Base-by-base conservation (phyloP, 306 rosid species). In the Quercus glauca region DNA sequence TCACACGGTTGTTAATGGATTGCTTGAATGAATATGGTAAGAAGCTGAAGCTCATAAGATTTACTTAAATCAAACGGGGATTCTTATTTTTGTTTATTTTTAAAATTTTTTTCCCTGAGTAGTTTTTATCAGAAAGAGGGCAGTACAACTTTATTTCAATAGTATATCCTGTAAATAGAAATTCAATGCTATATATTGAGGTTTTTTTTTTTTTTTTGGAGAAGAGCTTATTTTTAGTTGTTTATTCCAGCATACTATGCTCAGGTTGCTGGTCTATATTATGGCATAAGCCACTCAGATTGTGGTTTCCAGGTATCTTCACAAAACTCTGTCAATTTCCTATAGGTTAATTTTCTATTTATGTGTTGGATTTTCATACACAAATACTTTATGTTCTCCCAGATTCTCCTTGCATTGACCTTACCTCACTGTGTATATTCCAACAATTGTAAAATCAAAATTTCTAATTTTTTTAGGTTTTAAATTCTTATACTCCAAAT, bases 21-120 rank as follows among this genome's bases (percentile, higher is more conserved):
- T 93, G 88, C 87, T 87, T 95, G 92, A 91, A 95, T 80, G 99
- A 95, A 78, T 85, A 91, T 79, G 99, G 99, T 95, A 74, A 85
- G 85, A 71, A 73, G 73, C 69, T 57, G 51, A 14, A 6, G 23
- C 45, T 37, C 3, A 37, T 75, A 18, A 13, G 31, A 41, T 49
- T 45, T 12, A 9, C 67, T 69, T 56, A 25, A 71, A 58, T 14
- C 21, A 19, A 33, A 6, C 10, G 21, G 65, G 31, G 12, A 45
- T 28, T 64, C 70, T 64, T 4, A 29, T 19, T 67, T 12, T 29
- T 45, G 20, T 21, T 21, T 17, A 4, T 25, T 71, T 71, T 11
- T 21, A 4, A 0, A 3, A 14, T 1, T 6, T 5, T 14, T 20
- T 67, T 13, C 25, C 3, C 23, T 5, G 1, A 58, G 23, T 19